Evolutionary conservation across 495 filamentous ascomycete species (phyloP), one percentile per base, ranked within the genome.

Genomic region (Aspergillus affinis): DNA sequence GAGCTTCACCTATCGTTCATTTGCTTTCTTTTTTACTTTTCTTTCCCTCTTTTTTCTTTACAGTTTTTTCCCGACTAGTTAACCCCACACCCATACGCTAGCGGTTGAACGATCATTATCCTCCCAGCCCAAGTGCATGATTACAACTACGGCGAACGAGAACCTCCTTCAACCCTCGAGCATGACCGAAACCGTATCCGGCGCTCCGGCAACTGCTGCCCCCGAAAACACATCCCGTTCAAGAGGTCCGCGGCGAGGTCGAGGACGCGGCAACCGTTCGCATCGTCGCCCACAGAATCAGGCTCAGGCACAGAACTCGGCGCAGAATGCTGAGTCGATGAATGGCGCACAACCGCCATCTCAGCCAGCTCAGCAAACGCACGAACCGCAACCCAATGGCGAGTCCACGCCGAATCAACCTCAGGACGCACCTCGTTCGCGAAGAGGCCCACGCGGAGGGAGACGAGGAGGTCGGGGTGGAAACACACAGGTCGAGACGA

Each of bases 391-490:
- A 19, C 48, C 58, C 21, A 60, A 17, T 26, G 46, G 57, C 1
- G 18, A 41, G 7, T 10, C 59, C 2, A 20, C 58, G 7, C 20
- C 62, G 32, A 60, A 63, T 2, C 55, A 57, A 26, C 44, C 60
- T 6, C 52, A 60, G 19, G 62, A 61, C 23, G 50, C 60, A 41
- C 18, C 67, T 18, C 69, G 74, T 48, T 61, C 69, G 10, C 72
- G 66, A 29, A 64, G 69, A 67, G 69, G 71, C 15, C 71, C 69
- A 29, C 67, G 72, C 62, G 65, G 75, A 61, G 72, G 78, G 51
- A 71, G 81, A 61, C 72, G 80, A 46, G 73, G 76, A 54, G 66
- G 75, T 47, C 64, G 71, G 46, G 65, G 70, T 54, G 69, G 63
- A 36, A 60, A 68, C 53, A 62, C 63, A 46, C 63, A 66, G 32